Conservation (phyloP, 371 early-diverging fungal species). For the Rhizopus microsporus region DNA sequence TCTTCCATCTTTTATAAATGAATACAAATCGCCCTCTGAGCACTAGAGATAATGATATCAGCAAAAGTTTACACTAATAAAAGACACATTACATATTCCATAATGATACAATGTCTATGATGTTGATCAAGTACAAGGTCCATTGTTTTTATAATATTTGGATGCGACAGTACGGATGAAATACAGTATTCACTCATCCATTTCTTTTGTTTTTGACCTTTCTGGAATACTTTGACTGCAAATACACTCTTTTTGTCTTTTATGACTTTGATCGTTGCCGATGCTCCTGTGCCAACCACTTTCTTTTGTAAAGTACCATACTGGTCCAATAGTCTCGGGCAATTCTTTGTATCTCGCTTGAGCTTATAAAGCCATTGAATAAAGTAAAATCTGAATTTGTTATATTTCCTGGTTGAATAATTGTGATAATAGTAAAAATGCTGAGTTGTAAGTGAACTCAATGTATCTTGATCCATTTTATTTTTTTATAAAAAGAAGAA, state of each 20-base stretch:
- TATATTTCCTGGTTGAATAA: not conserved
- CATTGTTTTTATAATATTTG: slow-evolving; percentile 68
- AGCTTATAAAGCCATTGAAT: not conserved
- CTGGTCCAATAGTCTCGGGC: slow-evolving; percentile 5
- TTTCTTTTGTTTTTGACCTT: slow-evolving; percentile 58
- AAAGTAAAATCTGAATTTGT: slow-evolving; percentile 8
- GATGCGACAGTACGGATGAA: slow-evolving; percentile 59
- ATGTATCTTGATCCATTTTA: not conserved
- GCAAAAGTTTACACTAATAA: not conserved
- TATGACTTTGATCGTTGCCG: slow-evolving; percentile 21
- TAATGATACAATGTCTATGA: slow-evolving; percentile 58
- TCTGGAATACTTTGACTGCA: slow-evolving; percentile 65
- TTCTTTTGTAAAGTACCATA: slow-evolving; percentile 19
- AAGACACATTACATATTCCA: slow-evolving; percentile 61
- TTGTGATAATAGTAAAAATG: too few relatives aligned
- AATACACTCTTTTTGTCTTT: slow-evolving; percentile 9
- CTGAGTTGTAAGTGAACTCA: too few relatives aligned
- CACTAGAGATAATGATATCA: slow-evolving; percentile 35
- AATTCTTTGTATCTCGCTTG: not conserved
- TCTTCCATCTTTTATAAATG: slow-evolving; percentile 40
- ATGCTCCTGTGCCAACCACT: slow-evolving; percentile 30
- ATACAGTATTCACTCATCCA: slow-evolving; percentile 77
- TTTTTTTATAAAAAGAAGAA: slow-evolving; percentile 3
- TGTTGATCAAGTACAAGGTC: slow-evolving; percentile 65
- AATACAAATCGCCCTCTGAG: slow-evolving; percentile 65